Evolutionary conservation across 768 basidiomycete species (phyloP), one percentile per base, ranked within the genome.

Genomic region (Mrakia hoshinonis): DNA sequence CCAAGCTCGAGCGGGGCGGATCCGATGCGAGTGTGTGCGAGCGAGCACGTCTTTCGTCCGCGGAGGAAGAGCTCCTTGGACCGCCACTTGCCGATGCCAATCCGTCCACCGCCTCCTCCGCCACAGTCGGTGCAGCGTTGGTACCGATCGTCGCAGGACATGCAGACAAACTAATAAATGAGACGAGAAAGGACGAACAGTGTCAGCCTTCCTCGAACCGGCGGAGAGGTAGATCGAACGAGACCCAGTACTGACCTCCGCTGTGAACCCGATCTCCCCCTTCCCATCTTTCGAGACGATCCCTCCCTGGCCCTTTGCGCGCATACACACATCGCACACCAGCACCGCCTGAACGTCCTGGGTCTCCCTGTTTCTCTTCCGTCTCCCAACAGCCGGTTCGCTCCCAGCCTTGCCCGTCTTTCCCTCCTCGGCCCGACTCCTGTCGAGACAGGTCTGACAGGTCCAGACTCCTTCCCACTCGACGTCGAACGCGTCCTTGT

Each of bases 61-160:
- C 51, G 67, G 3, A 72, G 58, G 65, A 77, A 77, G 22, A 77
- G 66, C 60, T 77, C 74, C 39, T 75, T 76, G 64, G 71, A 75
- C 0, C 76, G 54, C 76, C 76, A 76, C 12, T 76, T 74, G 4
- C 74, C 75, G 39, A 75, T 74, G 6, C 75, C 76, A 49, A 75
- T 69, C 39, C 72, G 68, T 0, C 72, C 75, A 20, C 76, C 76
- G 0, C 76, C 76, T 3, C 75, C 76, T 20, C 67, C 70, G 0
- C 73, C 74, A 62, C 76, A 77, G 55, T 76, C 76, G 5, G 75
- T 75, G 52, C 76, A 77, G 0, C 76, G 70, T 18, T 58, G 39
- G 62, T 77, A 77, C 5, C 70, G 54, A 3, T 39, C 47, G 15
- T 75, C 74, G 73, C 76, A 77, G 20, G 66, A 68, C 5, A 70